phyloP scores from a whole-genome alignment of 2,329 filamentous ascomycete genomes.

The Fusarium vanettenii region DNA sequence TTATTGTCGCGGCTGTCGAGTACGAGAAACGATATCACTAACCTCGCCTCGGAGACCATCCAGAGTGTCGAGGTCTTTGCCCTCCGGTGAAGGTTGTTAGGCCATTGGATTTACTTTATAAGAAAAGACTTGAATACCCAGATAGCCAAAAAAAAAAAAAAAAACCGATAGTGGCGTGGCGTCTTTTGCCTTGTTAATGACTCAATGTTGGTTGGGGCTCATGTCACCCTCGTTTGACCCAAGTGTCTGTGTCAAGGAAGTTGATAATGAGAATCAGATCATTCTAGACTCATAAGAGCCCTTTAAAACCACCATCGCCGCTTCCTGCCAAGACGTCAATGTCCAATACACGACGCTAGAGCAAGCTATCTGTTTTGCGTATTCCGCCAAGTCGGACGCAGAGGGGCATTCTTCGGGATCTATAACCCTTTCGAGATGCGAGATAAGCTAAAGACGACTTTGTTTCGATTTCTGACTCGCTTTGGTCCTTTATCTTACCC shows the following conservation, averaged over 20 bases:
- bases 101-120: too few species aligned
- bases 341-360: neutral
- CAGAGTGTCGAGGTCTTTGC: neutral
- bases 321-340: neutral
- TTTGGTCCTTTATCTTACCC: neutral
- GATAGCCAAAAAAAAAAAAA: too few species aligned
- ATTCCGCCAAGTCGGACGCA: neutral
- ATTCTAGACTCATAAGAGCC: neutral
- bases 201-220: neutral
- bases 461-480: neutral
- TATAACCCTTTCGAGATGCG: neutral
- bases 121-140: neutral
- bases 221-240: neutral
- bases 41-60: too few species aligned
- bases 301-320: neutral
- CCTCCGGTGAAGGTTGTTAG: neutral
- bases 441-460: neutral
- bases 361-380: neutral
- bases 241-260: too few species aligned
- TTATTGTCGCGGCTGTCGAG: slow-evolving; percentile 39
- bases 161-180: neutral
- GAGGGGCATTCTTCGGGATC: neutral
- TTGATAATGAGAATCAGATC: neutral
- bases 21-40: slow-evolving; percentile 30
- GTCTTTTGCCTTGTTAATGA: neutral